Percentiles rank a stretch among this genome's conserved stretches.
phyloP scores from a whole-genome alignment of 1,284 basidiomycete species.

The Entoloma clypeatum region DNA sequence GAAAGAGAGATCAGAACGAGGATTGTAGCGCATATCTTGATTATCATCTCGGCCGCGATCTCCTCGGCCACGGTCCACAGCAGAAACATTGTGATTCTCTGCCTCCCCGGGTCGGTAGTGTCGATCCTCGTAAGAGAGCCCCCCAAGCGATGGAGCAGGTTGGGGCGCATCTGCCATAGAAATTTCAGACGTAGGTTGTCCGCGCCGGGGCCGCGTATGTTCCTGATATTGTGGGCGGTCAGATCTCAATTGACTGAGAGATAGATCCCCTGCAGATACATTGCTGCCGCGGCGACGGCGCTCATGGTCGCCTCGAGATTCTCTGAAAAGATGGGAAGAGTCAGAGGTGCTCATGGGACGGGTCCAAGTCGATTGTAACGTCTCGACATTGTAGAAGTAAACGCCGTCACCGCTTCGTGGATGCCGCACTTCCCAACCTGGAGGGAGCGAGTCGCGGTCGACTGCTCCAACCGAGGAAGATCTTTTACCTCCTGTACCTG shows the following conservation, averaged over 20 bases:
- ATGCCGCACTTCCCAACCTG: conserved; percentile 58
- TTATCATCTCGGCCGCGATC: conserved; percentile 15
- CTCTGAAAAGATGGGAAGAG: conserved; percentile 16
- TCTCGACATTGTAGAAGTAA: conserved; percentile 62
- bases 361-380: conserved; percentile 57
- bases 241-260: conserved; percentile 23
- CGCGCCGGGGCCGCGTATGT: conserved; percentile 20
- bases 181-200: conserved; percentile 22
- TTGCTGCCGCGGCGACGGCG: conserved; percentile 23
- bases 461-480: conserved; percentile 28
- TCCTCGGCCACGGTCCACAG: conserved; percentile 24
- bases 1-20: conserved; percentile 18
- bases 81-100: conserved; percentile 23
- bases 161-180: conserved; percentile 25
- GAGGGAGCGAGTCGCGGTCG: conserved; percentile 41
- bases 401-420: conserved; percentile 42
- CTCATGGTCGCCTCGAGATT: conserved; percentile 18
- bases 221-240: conserved; percentile 28
- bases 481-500: conserved; percentile 19
- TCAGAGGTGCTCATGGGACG: conserved; percentile 39
- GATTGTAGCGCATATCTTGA: conserved; percentile 18
- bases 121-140: conserved; percentile 53
- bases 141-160: conserved; percentile 21
- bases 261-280: conserved; percentile 20
- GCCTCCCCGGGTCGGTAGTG: conserved; percentile 53